Conservation (phyloP, 768 basidiomycete species). For the Xerocomus spinulosus region DNA sequence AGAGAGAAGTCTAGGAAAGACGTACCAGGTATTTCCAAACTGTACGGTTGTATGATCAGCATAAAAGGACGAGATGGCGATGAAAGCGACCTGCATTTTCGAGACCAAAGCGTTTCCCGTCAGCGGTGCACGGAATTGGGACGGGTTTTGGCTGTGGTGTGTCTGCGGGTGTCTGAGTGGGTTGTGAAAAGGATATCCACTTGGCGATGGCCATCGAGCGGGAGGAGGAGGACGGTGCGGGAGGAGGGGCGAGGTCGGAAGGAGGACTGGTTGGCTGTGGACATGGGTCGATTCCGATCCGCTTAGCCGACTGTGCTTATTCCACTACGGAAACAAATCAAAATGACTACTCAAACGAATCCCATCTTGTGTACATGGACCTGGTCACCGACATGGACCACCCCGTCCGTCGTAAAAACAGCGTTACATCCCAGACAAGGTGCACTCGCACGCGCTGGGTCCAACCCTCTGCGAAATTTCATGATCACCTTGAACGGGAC, state of each 20-base stretch:
- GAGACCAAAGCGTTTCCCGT: constrained; percentile 89
- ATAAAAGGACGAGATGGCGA: neutral
- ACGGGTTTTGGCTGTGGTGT: constrained; percentile 26
- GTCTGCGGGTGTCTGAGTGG: constrained; percentile 22
- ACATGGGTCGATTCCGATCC: constrained; percentile 15
- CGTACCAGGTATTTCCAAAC: constrained; percentile 97
- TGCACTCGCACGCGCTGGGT: constrained; percentile 43
- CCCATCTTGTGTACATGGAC: constrained; percentile 47
- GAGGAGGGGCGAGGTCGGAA: constrained; percentile 14
- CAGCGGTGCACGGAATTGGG: constrained; percentile 48
- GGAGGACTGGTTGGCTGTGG: constrained; percentile 6
- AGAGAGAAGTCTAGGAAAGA: constrained; percentile 1
- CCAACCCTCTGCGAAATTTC: constrained; percentile 64
- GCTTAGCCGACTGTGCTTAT: constrained; percentile 2
- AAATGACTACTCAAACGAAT: constrained; percentile 14
- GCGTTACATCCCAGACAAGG: constrained; percentile 70
- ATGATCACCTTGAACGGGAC: constrained; percentile 73
- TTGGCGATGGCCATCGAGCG: constrained; percentile 35
- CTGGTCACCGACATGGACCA: constrained; percentile 57
- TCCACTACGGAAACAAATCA: neutral
- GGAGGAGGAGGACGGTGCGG: neutral
- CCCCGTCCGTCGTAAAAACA: constrained; percentile 46
- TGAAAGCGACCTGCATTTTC: constrained; percentile 76
- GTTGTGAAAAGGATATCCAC: constrained; percentile 35
- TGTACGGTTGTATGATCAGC: constrained; percentile 29